Conservation (phyloP, 2,329 filamentous ascomycete genomes). For the Tolypocladium tundrense region DNA sequence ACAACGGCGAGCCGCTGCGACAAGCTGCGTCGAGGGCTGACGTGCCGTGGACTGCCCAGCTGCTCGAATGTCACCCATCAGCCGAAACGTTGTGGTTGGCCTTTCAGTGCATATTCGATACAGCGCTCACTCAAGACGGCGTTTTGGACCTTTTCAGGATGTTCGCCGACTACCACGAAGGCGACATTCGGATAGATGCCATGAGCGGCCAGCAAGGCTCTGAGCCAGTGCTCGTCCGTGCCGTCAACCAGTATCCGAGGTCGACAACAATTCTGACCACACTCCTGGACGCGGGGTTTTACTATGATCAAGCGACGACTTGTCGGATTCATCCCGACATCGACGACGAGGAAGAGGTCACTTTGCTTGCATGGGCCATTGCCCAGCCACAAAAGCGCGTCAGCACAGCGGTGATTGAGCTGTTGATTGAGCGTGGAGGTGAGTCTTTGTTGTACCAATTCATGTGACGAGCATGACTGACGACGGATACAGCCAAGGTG, state of each 20-base stretch:
- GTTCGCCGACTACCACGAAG: conserved; percentile 40
- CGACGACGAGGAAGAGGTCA: conserved; percentile 43
- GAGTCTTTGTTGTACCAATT: conserved; percentile 9
- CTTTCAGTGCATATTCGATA: conserved; percentile 46
- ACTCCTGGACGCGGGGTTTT: conserved; percentile 47
- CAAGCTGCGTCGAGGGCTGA: conserved; percentile 43
- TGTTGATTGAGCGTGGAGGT: conserved; percentile 39
- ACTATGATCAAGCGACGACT: conserved; percentile 42
- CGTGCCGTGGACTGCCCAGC: conserved; percentile 33
- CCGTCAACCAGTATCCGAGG: conserved; percentile 43
- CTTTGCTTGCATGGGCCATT: conserved; percentile 50
- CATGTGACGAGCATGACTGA: conserved; percentile 1
- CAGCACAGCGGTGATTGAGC: conserved; percentile 45
- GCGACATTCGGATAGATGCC: conserved; percentile 38
- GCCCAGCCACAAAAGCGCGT: conserved; percentile 53
- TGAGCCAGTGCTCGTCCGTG: conserved; percentile 40
- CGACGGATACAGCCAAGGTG: conserved; percentile 36
- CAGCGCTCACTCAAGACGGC: conserved; percentile 36
- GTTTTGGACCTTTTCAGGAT: conserved; percentile 38
- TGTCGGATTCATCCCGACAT: conserved; percentile 33
- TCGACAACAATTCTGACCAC: conserved; percentile 40
- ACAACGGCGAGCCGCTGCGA: conserved; percentile 42
- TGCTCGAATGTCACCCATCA: conserved; percentile 40
- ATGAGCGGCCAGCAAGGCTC: conserved; percentile 31
- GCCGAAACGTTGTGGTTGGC: conserved; percentile 39